phyloP scores from a whole-genome alignment of 345 rosid species.

The Eucalyptus rudis region DNA sequence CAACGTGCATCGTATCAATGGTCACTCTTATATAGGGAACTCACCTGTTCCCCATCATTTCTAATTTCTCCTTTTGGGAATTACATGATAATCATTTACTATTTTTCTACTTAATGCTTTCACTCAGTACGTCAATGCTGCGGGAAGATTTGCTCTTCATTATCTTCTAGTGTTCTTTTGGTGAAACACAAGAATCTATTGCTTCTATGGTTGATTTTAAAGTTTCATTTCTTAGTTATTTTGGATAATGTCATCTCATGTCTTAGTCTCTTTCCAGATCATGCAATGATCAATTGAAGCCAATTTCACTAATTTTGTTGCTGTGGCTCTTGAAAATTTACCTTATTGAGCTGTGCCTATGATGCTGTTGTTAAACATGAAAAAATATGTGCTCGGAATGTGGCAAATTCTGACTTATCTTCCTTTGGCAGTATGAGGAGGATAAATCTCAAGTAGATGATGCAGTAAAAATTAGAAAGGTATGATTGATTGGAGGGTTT shows the following conservation, averaged over 20 bases:
- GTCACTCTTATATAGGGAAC: not conserved
- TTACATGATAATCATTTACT: not conserved
- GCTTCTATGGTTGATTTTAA: not conserved
- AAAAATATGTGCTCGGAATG: not conserved
- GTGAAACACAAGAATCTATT: not conserved
- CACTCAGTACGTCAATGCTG: not conserved
- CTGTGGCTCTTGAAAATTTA: not conserved
- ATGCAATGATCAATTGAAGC: not conserved
- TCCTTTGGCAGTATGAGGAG: conserved; percentile 56
- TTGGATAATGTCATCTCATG: not conserved
- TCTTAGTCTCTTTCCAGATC: not conserved
- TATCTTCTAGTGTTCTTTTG: not conserved
- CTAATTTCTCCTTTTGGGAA: not conserved
- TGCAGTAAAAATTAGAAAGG: conserved; percentile 67
- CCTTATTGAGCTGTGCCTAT: not conserved
- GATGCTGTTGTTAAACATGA: not conserved
- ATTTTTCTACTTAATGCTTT: not conserved
- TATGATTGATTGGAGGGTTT: not conserved
- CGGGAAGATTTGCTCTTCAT: not conserved
- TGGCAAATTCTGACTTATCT: not conserved
- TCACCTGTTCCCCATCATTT: not conserved
- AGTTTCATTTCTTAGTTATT: not conserved
- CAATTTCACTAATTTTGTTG: not conserved
- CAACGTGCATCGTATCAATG: not conserved
- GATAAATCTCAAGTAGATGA: conserved; percentile 72